phyloP scores from a whole-genome alignment of 2,329 filamentous ascomycete genomes.

The Diplodia intermedia region DNA sequence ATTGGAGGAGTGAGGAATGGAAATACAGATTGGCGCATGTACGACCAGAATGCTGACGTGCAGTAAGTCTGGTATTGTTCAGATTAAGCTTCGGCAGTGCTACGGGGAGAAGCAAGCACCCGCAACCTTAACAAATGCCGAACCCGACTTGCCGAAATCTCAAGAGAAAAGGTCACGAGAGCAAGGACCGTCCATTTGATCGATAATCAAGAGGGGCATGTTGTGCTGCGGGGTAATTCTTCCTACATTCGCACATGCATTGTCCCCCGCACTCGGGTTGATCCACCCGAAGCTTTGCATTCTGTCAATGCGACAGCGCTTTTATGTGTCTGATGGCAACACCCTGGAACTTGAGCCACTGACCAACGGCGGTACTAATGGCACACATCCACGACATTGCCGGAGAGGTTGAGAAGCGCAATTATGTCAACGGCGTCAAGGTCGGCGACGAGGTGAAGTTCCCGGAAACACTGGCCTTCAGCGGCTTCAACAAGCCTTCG shows the following conservation, averaged over 20 bases:
- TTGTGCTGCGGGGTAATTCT: neutral
- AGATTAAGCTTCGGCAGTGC: neutral
- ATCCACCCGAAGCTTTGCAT: neutral
- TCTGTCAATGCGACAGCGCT: neutral
- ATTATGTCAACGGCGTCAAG: conserved; percentile 39
- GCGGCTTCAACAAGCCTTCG: conserved; percentile 52
- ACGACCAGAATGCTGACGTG: too few species aligned
- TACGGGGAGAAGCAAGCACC: neutral
- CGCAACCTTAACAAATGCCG: neutral
- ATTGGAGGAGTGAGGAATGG: conserved; percentile 32
- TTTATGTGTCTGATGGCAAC: neutral
- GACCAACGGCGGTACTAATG: neutral
- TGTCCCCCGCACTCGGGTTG: conserved; percentile 13
- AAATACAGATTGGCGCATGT: too few species aligned
- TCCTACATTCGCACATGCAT: neutral
- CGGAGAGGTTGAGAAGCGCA: conserved; percentile 16
- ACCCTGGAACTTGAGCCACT: neutral
- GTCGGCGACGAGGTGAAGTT: conserved; percentile 43
- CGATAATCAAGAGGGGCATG: neutral
- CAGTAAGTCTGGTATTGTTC: too few species aligned
- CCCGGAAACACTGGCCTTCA: conserved; percentile 45
- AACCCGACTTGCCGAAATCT: neutral
- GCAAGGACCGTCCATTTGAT: neutral
- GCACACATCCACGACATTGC: conserved; percentile 24
- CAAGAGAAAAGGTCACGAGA: neutral